Base-by-base conservation (phyloP, 1,284 basidiomycete genomes). In the Irpex lacteus region DNA sequence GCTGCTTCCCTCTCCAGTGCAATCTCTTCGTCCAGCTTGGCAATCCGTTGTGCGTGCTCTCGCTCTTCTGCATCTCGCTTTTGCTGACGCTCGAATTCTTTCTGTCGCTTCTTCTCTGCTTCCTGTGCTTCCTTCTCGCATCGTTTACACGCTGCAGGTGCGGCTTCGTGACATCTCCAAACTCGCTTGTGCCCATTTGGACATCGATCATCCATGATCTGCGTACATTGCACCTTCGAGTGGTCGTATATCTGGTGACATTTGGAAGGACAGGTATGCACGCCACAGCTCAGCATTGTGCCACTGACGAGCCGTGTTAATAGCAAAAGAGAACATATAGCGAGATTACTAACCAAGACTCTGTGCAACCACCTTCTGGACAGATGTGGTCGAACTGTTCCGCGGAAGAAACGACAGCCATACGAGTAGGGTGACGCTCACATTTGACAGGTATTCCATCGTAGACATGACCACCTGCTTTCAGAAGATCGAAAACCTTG, bases 321-420 rank as follows among this genome's bases (percentile, higher is more conserved):
- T 2, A 26, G 18, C 26, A 9, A 7, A 55, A 56, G 59, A 1
- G 2, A 7, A 38, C 9, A 52, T n/a, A n/a, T 18, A 52, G n/a
- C 13, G 6, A 15, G 18, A 21, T 9, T 19, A 63, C 72, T 36
- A 72, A 87, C 88, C 87, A 89, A 34, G 80, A 78, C 64, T 82
- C 77, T 2, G 68, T 74, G 64, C 88, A 90, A 1, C 88, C 88
- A 3, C 88, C 88, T 58, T 88, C 85, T 0, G 87, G 88, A 66
- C 78, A 81, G 32, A 77, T 68, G 4, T 66, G 66, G 6, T 86
- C 83, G 62, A 90, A 90, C 5, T 88, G 82, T 0, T 62, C 72
- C 0, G 83, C 73, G 1, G 65, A 52, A 19, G 70, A 71, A 5
- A 89, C 68, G 18, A 78, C 62, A 0, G 73, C 74, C 0, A 65